Base-by-base conservation (phyloP, 305 asterid genomes). In the Andrographis paniculata region DNA sequence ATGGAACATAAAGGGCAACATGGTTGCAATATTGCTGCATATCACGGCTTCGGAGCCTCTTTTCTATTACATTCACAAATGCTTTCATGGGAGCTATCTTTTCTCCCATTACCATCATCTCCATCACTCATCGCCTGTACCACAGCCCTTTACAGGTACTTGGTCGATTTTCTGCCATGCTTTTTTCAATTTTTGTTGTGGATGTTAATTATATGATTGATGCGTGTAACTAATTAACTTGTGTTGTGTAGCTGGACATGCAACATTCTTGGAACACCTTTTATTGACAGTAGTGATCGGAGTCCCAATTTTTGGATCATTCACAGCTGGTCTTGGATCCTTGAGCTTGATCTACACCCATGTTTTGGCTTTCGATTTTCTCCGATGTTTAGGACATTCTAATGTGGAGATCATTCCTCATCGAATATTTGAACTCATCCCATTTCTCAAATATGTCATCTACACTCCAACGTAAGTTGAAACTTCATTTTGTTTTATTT, bases 391-490 rank as follows among this genome's bases (percentile, higher is more conserved):
- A 68, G 84, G 87, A 27, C 92, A 86, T 50, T 67, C 77, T 75
- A 86, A 91, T 42, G 80, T 80, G 39, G 95, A 86, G 64, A 66
- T 91, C 50, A 47, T 78, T 48, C 85, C 89, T 15, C 53, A 62
- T 62, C 40, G 17, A 14, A 33, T 83, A 27, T 82, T 82, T 61
- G 69, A 70, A 47, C 46, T 18, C 3, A 14, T 70, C 56, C 96
- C 98, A 8, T 45, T 73, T 48, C 80, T 91, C 50, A 80, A 60
- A 59, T 71, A 76, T 52, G 46, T 83, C 42, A 63, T 91, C 46
- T 66, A 66, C 43, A 78, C 92, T 15, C 89, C 98, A 14, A 78
- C 92, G 98, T 86, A 73, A 78, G 95, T n/a, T n/a, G n/a, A n/a
- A n/a, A 20, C 30, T 24, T 24, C 6, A 4, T 24, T 24, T n/a